Conservation (phyloP, 495 filamentous ascomycete genomes). For the Terfezia boudieri region DNA sequence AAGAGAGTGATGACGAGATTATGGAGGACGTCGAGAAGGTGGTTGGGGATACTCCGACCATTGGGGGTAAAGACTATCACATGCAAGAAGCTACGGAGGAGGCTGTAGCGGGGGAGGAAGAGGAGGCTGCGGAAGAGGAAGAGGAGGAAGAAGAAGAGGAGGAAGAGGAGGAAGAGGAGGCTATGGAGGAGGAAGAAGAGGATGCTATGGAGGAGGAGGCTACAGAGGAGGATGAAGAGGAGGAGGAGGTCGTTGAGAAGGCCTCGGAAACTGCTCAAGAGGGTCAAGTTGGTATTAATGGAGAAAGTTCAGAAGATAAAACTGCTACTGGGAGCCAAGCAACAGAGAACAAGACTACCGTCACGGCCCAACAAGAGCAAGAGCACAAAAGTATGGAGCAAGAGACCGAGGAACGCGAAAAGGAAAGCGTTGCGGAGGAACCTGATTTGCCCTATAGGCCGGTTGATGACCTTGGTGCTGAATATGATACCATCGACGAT, state of each 20-base stretch:
- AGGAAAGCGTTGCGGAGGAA: background rate
- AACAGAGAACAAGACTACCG: background rate
- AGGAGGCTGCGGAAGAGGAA: background rate
- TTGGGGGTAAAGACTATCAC: too few species aligned
- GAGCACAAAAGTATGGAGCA: conserved; percentile 6
- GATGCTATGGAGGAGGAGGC: conserved; percentile 7
- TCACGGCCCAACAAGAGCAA: conserved; percentile 7
- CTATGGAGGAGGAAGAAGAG: conserved; percentile 1
- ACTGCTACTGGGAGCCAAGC: background rate
- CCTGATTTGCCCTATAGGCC: background rate
- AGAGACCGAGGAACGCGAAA: conserved; percentile 3
- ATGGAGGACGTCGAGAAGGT: too few species aligned
- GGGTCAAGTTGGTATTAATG: conserved; percentile 1
- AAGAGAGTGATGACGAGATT: too few species aligned
- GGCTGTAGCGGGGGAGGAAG: background rate
- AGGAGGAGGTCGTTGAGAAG: background rate
- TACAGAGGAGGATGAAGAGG: background rate
- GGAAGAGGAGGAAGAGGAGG: background rate
- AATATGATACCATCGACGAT: background rate
- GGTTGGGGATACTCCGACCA: too few species aligned
- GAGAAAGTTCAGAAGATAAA: background rate
- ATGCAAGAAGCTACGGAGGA: too few species aligned
- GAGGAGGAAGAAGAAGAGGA: background rate
- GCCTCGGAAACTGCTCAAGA: background rate
- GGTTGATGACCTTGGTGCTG: background rate